phyloP scores from a whole-genome alignment of 257 asterid species.

The Verbena officinalis region DNA sequence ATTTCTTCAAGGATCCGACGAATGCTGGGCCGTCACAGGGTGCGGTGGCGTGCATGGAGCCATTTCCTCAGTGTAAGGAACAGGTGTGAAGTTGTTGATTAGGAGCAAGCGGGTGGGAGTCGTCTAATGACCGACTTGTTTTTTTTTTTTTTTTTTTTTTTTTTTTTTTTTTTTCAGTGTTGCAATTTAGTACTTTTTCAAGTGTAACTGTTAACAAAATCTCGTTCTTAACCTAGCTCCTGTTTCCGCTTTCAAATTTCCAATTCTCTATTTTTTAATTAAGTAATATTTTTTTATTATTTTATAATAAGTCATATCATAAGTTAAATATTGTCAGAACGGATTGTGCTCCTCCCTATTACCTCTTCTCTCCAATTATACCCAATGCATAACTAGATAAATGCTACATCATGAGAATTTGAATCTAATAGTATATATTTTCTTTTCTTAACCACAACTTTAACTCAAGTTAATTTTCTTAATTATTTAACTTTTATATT shows the following conservation, averaged over 20 bases:
- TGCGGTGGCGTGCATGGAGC: slow-evolving; percentile 38
- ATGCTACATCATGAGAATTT: too few species aligned
- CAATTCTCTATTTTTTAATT: too few species aligned
- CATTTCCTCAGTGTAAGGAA: slow-evolving; percentile 55
- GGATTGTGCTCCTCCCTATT: too few species aligned
- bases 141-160: not conserved
- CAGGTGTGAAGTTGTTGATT: slow-evolving; percentile 33
- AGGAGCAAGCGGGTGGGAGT: not conserved
- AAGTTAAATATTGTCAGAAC: too few species aligned
- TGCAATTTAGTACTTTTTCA: slow-evolving; percentile 23
- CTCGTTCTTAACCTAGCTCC: slow-evolving; percentile 11
- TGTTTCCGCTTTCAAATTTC: slow-evolving; percentile 19
- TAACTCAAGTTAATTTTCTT: too few species aligned
- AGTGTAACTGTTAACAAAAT: slow-evolving; percentile 23
- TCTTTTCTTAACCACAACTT: too few species aligned
- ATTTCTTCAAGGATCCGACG: slow-evolving; percentile 49
- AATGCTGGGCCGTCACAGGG: slow-evolving; percentile 57
- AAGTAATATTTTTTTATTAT: too few species aligned
- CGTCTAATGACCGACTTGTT: not conserved
- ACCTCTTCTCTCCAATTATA: too few species aligned
- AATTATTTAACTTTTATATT: too few species aligned
- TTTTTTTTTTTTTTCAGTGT: slow-evolving; percentile 8
- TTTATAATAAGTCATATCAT: too few species aligned
- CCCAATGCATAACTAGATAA: too few species aligned
- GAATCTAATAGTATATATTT: too few species aligned